Percentiles rank a stretch among this genome's conserved stretches.
Evolutionary conservation across 208 protist genomes (phyloP).

Genomic region (Leishmania mexicana): DNA sequence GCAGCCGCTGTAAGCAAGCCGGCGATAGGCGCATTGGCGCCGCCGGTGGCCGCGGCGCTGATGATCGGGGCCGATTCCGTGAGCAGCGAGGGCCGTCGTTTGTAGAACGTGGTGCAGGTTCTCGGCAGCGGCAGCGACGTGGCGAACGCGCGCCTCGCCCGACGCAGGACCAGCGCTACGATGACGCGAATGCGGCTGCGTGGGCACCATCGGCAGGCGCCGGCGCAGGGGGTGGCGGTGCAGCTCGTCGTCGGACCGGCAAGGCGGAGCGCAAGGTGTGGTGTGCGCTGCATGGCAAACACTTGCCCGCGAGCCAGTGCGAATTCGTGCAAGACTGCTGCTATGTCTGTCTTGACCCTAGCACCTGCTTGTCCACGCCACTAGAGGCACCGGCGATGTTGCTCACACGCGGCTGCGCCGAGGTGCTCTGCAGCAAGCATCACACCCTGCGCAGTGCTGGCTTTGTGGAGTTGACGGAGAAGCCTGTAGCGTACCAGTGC

Average conservation of each 20-base stretch:
- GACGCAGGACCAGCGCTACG: conserved; percentile 23
- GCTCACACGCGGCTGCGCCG: conserved; percentile 45
- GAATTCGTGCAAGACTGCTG: conserved; percentile 76
- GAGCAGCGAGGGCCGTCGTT: conserved; percentile 20
- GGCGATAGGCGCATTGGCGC: conserved; percentile 17
- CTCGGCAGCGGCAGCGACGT: conserved; percentile 18
- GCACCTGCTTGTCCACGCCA: conserved; percentile 74
- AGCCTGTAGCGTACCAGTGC: conserved; percentile 74
- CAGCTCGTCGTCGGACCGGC: conserved; percentile 24
- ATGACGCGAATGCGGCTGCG: conserved; percentile 27
- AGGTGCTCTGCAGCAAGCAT: conserved; percentile 81
- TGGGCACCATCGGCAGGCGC: conserved; percentile 29
- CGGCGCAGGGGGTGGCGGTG: conserved; percentile 1
- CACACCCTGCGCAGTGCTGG: conserved; percentile 68
- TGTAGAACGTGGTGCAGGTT: neutral
- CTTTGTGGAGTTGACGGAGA: conserved; percentile 74
- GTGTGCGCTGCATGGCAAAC: conserved; percentile 87
- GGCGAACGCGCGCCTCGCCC: conserved; percentile 13
- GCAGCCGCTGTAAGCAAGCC: conserved; percentile 32
- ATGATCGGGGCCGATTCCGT: conserved; percentile 9
- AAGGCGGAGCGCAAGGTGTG: conserved; percentile 60
- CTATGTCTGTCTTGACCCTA: conserved; percentile 76
- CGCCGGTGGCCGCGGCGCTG: conserved; percentile 12
- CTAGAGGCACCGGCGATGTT: conserved; percentile 65
- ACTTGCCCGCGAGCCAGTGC: conserved; percentile 47